Conservation (phyloP, 345 rosid species). For the Lepidium africanum region DNA sequence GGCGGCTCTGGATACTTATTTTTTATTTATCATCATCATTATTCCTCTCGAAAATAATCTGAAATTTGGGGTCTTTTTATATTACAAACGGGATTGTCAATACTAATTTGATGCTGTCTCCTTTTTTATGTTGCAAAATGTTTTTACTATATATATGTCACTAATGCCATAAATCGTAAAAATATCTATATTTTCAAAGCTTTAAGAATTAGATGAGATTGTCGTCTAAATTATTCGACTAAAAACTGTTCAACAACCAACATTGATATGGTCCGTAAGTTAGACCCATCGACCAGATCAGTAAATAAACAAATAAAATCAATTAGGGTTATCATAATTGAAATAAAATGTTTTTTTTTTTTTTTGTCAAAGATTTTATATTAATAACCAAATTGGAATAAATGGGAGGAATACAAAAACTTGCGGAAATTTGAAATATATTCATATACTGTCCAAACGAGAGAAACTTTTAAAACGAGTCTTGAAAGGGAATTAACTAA, state of each 20-base stretch:
- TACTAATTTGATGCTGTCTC: slow-evolving; percentile 8
- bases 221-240: background rate
- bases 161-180: background rate
- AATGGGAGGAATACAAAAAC: no score
- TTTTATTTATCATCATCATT: background rate
- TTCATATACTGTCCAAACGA: no score
- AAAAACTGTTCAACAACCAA: background rate
- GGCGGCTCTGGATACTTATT: background rate
- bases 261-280: background rate
- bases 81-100: slow-evolving; percentile 12
- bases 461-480: no score
- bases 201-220: background rate
- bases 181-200: background rate
- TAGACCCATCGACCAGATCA: background rate
- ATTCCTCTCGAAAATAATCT: background rate
- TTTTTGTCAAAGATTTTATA: no score
- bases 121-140: slow-evolving; percentile 10
- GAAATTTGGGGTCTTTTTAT: background rate
- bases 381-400: no score
- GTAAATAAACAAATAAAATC: background rate
- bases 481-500: no score
- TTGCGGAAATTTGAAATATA: no score
- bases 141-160: background rate
- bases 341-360: no score
- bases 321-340: background rate